phyloP scores from a whole-genome alignment of 257 asterid species.

The Fraxinus quadrangulata region DNA sequence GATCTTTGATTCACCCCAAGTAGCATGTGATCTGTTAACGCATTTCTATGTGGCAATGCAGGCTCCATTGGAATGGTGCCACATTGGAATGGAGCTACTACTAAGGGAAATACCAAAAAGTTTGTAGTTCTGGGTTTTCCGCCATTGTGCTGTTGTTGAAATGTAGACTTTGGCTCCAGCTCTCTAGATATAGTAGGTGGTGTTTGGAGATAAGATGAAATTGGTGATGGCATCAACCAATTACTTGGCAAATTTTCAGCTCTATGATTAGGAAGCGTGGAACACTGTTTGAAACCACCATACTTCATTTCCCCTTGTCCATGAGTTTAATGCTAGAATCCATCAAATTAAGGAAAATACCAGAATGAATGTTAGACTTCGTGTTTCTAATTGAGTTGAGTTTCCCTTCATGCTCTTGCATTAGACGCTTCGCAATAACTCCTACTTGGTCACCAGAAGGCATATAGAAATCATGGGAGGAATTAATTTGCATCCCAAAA shows the following conservation, averaged over 20 bases:
- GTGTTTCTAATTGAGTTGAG: slow-evolving; percentile 50
- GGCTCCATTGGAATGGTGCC: slow-evolving; percentile 39
- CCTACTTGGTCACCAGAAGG: slow-evolving; percentile 47
- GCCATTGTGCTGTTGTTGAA: slow-evolving; percentile 36
- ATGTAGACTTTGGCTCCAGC: slow-evolving; percentile 40
- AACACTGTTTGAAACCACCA: slow-evolving; percentile 50
- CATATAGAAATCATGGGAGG: slow-evolving; percentile 47
- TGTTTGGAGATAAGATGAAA: slow-evolving; percentile 59
- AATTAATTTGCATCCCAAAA: slow-evolving; percentile 59
- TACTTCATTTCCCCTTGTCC: slow-evolving; percentile 50
- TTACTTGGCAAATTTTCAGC: slow-evolving; percentile 53
- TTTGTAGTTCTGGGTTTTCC: slow-evolving; percentile 66
- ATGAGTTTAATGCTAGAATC: slow-evolving; percentile 51
- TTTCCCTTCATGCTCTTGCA: slow-evolving; percentile 64
- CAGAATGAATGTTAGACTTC: slow-evolving; percentile 54
- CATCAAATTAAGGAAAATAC: slow-evolving; percentile 70
- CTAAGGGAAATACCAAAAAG: slow-evolving; percentile 76
- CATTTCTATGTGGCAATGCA: slow-evolving; percentile 33
- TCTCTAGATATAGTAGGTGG: slow-evolving; percentile 58
- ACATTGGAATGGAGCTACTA: slow-evolving; percentile 31
- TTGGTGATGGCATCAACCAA: slow-evolving; percentile 81
- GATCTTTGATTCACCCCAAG: slow-evolving; percentile 47
- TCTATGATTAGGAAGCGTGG: slow-evolving; percentile 48
- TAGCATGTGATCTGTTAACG: slow-evolving; percentile 33
- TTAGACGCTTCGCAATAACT: slow-evolving; percentile 34